Percentiles rank a stretch among this genome's conserved stretches.
phyloP scores from a whole-genome alignment of 163 green algal genomes.

The Prototheca wickerhamii region DNA sequence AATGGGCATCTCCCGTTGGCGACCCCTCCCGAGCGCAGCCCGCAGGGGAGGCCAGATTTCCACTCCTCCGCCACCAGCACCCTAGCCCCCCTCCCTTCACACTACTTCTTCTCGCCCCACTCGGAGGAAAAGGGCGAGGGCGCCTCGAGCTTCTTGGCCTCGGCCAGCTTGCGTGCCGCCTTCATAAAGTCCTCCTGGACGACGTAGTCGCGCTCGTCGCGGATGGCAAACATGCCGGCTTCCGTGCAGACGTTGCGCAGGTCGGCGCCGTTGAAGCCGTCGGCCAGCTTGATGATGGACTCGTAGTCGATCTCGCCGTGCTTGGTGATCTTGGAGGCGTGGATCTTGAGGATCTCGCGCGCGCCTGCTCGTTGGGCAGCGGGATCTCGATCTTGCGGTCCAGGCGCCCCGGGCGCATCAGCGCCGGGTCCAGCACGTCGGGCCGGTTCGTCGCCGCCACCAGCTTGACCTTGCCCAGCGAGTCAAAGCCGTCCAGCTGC shows the following conservation, averaged over 20 bases:
- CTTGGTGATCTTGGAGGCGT: constrained; percentile 90
- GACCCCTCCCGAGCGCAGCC: too few relatives aligned
- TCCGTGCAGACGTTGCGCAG: constrained; percentile 97
- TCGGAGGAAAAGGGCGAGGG: constrained; percentile 76
- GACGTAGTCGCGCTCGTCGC: constrained; percentile 94
- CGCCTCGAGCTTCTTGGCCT: constrained; percentile 97
- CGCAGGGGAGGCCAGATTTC: too few relatives aligned
- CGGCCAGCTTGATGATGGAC: constrained; percentile 86
- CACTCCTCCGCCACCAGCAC: too few relatives aligned
- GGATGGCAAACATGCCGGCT: constrained; percentile 98
- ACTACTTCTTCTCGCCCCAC: constrained; percentile 52
- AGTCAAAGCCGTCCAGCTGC: constrained; percentile 98
- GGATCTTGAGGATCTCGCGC: constrained; percentile 97
- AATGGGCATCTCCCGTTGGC: too few relatives aligned
- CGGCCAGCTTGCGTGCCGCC: constrained; percentile 93
- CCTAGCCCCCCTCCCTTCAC: too few relatives aligned
- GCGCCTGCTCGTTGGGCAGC: constrained; percentile 88
- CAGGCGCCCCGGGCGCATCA: constrained; percentile 82
- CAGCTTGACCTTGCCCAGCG: constrained; percentile 90
- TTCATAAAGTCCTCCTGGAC: constrained; percentile 99
- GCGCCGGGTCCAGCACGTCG: constrained; percentile 84
- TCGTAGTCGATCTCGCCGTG: constrained; percentile 99
- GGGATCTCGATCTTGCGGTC: constrained; percentile 99
- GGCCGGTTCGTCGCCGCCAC: constrained; percentile 81
- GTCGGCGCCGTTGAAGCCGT: constrained; percentile 98